Evolutionary conservation across 139 green algal species (phyloP), one percentile per base, ranked within the genome.

Genomic region (Ettlia oleoabundans): DNA sequence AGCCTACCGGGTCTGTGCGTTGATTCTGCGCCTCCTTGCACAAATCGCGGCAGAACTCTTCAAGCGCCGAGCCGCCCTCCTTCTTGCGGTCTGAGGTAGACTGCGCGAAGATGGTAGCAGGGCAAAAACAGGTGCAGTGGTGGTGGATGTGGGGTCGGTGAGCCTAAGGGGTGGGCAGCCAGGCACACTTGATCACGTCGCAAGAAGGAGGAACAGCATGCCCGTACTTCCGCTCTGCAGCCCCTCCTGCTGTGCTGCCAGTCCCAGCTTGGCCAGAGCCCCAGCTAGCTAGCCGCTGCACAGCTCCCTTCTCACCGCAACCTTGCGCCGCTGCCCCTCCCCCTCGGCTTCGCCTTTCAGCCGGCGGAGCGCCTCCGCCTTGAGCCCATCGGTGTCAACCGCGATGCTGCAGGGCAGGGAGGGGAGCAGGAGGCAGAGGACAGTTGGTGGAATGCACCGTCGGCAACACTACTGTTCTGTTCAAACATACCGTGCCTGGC

Each of bases 1-100:
- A n/a, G n/a, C n/a, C n/a, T n/a, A n/a, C 92, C 30, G 96, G 96
- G 80, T 99, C 96, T 42, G 97, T 94, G 72, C 93, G 92, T 24
- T 92, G 91, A 3, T 88, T 63, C 21, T 63, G 38, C 26, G 94
- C 94, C 52, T 93, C 87, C 2, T 89, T 88, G 65, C 91, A 98
- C 67, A 99, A 85, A 89, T 99, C 96, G 10, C 91, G 81, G 85
- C 92, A 97, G 72, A 98, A 98, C 75, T 98, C 92, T 18, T 96
- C 89, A 58, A 98, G 89, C 13, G 89, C 88, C 52, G 89, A 90
- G 67, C 85, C 75, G 7, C 82, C 85, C 41, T 89, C 84, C 79
- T 89, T 91, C 52, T 73, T 67, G 75, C 52, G 62, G 13, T 74
- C n/a, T 2, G 53, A 33, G 35, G 53, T 22, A 1, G 65, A 33